A percentile compares a stretch with the other conserved stretches of the same genome.
Evolutionary conservation across 225 moss, liverwort and hornwort species (phyloP).

Genomic region (Physcomitrium patens): DNA sequence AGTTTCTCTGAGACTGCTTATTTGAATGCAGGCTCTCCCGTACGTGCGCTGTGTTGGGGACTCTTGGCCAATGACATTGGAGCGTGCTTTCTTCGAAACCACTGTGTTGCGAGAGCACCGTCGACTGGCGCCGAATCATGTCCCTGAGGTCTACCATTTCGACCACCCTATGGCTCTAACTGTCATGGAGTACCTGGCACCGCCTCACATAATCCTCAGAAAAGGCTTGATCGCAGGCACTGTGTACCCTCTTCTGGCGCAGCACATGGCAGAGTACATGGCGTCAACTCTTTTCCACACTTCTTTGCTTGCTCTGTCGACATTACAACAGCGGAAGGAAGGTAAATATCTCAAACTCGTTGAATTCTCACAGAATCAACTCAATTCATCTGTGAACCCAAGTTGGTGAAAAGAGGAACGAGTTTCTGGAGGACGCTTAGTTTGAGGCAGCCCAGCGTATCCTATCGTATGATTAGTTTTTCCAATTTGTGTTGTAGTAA

Average conservation of each 20-base stretch:
- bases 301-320: conserved; percentile 75
- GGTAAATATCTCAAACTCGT: conserved; percentile 27
- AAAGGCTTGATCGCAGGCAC: conserved; percentile 77
- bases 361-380: too few relatives aligned
- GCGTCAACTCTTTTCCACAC: conserved; percentile 74
- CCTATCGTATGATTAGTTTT: not conserved
- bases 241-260: conserved; percentile 81
- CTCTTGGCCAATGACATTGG: conserved; percentile 98
- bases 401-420: too few relatives aligned
- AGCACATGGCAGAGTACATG: conserved; percentile 89
- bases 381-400: too few relatives aligned
- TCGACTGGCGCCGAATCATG: conserved; percentile 56
- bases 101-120: conserved; percentile 62
- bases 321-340: conserved; percentile 68
- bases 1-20: conserved; percentile 1
- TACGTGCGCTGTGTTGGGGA: conserved; percentile 94
- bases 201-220: conserved; percentile 87
- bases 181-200: conserved; percentile 85
- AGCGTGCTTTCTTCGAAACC: conserved; percentile 88
- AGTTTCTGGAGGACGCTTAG: not conserved
- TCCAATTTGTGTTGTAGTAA: conserved; percentile 4
- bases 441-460: not conserved
- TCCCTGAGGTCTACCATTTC: conserved; percentile 80
- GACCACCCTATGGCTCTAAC: conserved; percentile 90
- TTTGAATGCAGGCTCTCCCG: conserved; percentile 64